Conservation (phyloP, 1,139 yeast genomes). For the Sugiyamaella paludigena region DNA sequence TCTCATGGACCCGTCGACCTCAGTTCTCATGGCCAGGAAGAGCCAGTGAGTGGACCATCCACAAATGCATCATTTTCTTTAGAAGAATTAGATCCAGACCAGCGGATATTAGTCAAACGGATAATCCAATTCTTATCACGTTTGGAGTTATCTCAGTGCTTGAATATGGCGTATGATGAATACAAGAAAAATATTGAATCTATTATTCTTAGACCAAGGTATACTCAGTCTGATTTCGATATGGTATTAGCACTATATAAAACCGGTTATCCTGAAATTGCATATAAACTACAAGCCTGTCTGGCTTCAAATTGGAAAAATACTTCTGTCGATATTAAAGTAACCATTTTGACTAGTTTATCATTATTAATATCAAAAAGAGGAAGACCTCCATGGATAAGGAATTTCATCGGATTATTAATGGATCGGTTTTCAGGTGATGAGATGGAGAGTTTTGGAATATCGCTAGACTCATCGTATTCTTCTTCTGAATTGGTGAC, state of each 20-base stretch:
- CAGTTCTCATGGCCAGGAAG: background rate
- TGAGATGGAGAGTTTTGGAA: background rate
- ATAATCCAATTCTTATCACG: background rate
- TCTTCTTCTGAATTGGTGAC: background rate
- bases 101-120: too few relatives aligned
- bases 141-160: background rate
- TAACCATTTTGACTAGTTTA: slow-evolving; percentile 6
- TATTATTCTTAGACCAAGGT: slow-evolving; percentile 2
- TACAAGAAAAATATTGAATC: slow-evolving; percentile 11
- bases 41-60: too few relatives aligned
- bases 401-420: background rate
- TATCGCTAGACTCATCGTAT: background rate
- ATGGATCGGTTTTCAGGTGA: slow-evolving; percentile 1
- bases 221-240: slow-evolving; percentile 10
- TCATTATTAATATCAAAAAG: background rate
- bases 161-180: background rate
- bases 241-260: slow-evolving; percentile 4
- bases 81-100: too few relatives aligned
- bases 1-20: too few relatives aligned
- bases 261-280: slow-evolving; percentile 6
- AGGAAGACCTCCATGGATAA: slow-evolving; percentile 3
- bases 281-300: slow-evolving; percentile 10
- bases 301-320: slow-evolving; percentile 8
- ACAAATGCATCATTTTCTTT: too few relatives aligned
- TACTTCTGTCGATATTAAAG: slow-evolving; percentile 1